Evolutionary conservation across 371 early-diverging fungal species (phyloP), one percentile per base, ranked within the genome.

Genomic region (Circinella umbellata): DNA sequence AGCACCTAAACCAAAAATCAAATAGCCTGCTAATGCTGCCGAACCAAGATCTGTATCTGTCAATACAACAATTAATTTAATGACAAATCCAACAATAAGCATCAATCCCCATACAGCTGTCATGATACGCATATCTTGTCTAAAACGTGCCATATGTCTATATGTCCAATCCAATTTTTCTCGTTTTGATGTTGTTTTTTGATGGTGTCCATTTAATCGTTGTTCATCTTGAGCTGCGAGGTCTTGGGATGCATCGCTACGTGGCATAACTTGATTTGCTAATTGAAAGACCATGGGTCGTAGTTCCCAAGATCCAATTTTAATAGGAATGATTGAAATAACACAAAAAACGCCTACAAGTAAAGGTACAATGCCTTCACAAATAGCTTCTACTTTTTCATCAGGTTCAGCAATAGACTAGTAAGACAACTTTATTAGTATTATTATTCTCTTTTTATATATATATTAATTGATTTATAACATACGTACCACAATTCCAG

Each of bases 61-160:
- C 47, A 68, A 49, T 15, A 82, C 79, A 35, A 85, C 46, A 7
- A 80, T 61, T 11, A 85, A 72, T 51, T 82, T 82, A 63, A 80
- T 73, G 55, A 82, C 51, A 67, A 78, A 82, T 20, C 79, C 73
- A 17, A 69, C 34, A 10, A 85, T 71, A 0, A 82, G 68, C 42
- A 77, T 70, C 1, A 75, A 4, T 1, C 82, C 85, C 85, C 85
- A 85, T 3, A 76, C 73, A 14, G 70, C 72, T 10, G 82, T 85
- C 80, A 82, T 79, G 53, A 82, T 65, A 6, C 85, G 73, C 81
- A 82, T 80, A 66, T 82, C 82, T 35, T 67, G 72, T 42, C 85
- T 67, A 38, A 82, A 85, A 27, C 72, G 76, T 4, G 80, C 77
- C 76, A 81, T 69, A 47, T 81, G 64, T 1, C 20, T 36, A 53